Evolutionary conservation across 2,329 filamentous ascomycete species (phyloP), one percentile per base, ranked within the genome.

Genomic region (Xylaria digitata): DNA sequence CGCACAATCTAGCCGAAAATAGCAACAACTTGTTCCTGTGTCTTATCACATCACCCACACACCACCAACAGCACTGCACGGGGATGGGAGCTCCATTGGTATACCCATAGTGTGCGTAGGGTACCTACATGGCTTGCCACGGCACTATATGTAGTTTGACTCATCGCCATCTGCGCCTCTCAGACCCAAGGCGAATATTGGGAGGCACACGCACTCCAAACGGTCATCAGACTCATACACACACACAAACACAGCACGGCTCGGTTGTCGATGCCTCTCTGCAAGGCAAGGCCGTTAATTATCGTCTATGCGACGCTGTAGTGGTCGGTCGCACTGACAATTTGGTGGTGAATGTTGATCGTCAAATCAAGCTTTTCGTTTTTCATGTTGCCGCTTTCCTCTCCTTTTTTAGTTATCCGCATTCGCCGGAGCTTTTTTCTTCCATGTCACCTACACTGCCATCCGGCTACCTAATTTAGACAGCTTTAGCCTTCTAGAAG

Each of bases 281-380:
- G n/a, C 43, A 37, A 49, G 46, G 46, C 30, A 7, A 49, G 17
- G n/a, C n/a, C n/a, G 30, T 13, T 32, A 9, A 19, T 58, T 32
- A 17, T 52, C 21, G 43, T 53, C 17, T 23, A 32, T 59, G 42
- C 8, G 6, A 50, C 55, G 40, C 54, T 49, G 49, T 11, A 48
- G 23, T 45, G 61, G 45, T 26, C 37, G 59, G 49, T 61, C 46
- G 53, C 32, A 45, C 11, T 45, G 61, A n/a, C 46, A 26, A 40
- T 15, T 40, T 40, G 19, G 43, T 30, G 56, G 17, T 9, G 45
- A 49, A n/a, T 17, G 9, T 15, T 23, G 32, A 45, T 40, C 37
- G 49, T 56, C 55, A 61, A 61, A 64, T 56, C 65, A 67, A 67
- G 65, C 62, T 67, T 65, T 61, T 50, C 50, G 19, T 65, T 65